These are phyloP conservation scores for Saccharomyces hybrid DNA, from an alignment of 1,139 yeast genomes.

Conservation along the genomic window DNA sequence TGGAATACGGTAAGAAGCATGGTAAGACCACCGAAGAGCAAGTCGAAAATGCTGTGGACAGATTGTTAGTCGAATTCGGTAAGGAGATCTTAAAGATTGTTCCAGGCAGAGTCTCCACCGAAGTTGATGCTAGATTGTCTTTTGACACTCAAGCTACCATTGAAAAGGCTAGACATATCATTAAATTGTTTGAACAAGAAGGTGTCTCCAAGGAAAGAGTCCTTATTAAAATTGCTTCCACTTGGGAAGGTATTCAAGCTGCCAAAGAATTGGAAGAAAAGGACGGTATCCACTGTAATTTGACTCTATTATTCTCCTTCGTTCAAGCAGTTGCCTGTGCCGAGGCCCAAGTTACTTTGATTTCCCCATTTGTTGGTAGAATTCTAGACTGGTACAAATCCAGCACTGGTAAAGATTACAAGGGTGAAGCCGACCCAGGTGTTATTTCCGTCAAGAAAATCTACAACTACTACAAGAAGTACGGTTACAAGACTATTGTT, in stretches of 20 bases:
- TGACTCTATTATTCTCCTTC: constrained; percentile 90
- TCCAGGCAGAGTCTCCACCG: constrained; percentile 99
- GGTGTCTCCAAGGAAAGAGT: constrained; percentile 87
- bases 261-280: constrained; percentile 90
- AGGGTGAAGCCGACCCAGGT: constrained; percentile 87
- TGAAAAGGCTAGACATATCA: constrained; percentile 83
- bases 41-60: constrained; percentile 75
- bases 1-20: constrained; percentile 65
- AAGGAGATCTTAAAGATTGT: constrained; percentile 86
- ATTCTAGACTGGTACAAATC: constrained; percentile 98
- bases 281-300: constrained; percentile 88
- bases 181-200: constrained; percentile 69
- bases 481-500: constrained; percentile 91
- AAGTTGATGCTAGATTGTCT: constrained; percentile 96
- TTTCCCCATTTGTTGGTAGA: constrained; percentile 98
- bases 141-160: constrained; percentile 91
- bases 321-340: constrained; percentile 99
- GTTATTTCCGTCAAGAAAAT: constrained; percentile 80
- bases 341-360: constrained; percentile 91
- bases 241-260: constrained; percentile 99
- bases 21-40: constrained; percentile 54
- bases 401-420: constrained; percentile 80
- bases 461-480: constrained; percentile 97
- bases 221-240: constrained; percentile 92
- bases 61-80: constrained; percentile 93